Conservation (phyloP, 108 stramenopile species). For the Pseudonitzschia multiseries region DNA sequence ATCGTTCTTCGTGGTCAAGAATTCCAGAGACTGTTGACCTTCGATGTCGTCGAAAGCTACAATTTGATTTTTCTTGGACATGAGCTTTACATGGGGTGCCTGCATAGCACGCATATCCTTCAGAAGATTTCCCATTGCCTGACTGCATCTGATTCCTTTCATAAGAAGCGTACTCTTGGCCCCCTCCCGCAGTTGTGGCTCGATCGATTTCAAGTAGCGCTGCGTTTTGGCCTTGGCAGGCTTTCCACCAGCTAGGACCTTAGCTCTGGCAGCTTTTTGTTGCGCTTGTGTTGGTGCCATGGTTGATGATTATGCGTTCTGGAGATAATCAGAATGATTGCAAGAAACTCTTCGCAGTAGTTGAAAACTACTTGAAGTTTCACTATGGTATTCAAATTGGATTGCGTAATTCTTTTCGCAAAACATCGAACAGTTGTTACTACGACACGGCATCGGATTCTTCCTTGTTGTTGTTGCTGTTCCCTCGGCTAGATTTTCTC, state of each 20-base stretch:
- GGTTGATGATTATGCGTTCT: constrained; percentile 4
- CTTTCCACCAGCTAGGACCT: constrained; percentile 75
- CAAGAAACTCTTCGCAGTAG: background rate
- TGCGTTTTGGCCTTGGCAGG: constrained; percentile 84
- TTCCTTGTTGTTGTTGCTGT: no score
- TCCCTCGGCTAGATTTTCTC: no score
- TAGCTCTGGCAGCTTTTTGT: constrained; percentile 62
- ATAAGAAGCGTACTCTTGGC: constrained; percentile 79
- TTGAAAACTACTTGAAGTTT: no score
- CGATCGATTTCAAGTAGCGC: constrained; percentile 80
- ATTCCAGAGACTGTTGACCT: constrained; percentile 81
- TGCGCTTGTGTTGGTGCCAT: constrained; percentile 88
- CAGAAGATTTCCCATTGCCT: constrained; percentile 79
- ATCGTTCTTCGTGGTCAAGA: constrained; percentile 94
- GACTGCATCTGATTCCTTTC: constrained; percentile 84
- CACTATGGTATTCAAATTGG: no score
- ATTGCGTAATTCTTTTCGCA: no score
- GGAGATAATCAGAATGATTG: no score
- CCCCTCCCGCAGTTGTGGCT: constrained; percentile 72
- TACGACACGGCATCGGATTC: no score
- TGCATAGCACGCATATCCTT: constrained; percentile 83
- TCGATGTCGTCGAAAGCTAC: constrained; percentile 75
- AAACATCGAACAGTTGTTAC: no score
- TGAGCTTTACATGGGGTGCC: constrained; percentile 80
- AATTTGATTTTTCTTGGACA: constrained; percentile 87